Base-by-base conservation (phyloP, 2,329 filamentous ascomycete species). In the Massarina eburnea region DNA sequence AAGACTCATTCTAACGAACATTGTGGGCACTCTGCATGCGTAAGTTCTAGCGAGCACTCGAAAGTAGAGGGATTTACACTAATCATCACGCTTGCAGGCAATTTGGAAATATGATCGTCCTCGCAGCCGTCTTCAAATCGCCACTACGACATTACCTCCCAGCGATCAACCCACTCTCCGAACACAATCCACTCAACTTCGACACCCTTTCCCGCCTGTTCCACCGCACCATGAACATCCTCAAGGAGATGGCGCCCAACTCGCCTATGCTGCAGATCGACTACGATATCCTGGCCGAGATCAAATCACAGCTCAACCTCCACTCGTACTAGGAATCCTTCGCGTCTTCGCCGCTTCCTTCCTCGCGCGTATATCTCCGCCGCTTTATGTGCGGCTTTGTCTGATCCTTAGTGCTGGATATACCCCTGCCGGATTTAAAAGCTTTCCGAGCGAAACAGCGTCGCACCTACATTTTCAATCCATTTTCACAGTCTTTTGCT, bases 21-120 rank as follows among this genome's bases (percentile, higher is more conserved):
- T 96, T 19, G 95, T 96, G 71, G 91, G 92, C 41, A 97, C 92
- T 15, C 88, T 91, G 51, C 92, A 96, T 77, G 91, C 92, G 89
- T 95, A 88, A 82, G 89, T 83, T 5, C 4, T 12, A 20, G 5
- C 12, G 27, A 10, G 10, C 12, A 37, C 10, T 29, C 17, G 38
- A 37, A 37, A 18, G 12, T 29, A 30, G 41, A 46, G 52, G 50
- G 49, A 50, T 52, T 57, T 68, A 59, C 62, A 55, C 19, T 47
- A 42, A 46, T 9, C 20, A 10, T 32, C 24, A 39, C 32, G 46
- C 60, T 36, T 4, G 14, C 52, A 95, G 91, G 5, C 94, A 99
- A 89, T 99, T 95, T 76, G 92, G 94, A 47, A 97, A 97, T 66
- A 82, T 96, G 62, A 77, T 97, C 39, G 89, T 95, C n/a, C 81